These are phyloP conservation scores for Zelopaecilomyces penicillatus DNA, from an alignment of 2,329 filamentous ascomycete species.

Conservation along the genomic window DNA sequence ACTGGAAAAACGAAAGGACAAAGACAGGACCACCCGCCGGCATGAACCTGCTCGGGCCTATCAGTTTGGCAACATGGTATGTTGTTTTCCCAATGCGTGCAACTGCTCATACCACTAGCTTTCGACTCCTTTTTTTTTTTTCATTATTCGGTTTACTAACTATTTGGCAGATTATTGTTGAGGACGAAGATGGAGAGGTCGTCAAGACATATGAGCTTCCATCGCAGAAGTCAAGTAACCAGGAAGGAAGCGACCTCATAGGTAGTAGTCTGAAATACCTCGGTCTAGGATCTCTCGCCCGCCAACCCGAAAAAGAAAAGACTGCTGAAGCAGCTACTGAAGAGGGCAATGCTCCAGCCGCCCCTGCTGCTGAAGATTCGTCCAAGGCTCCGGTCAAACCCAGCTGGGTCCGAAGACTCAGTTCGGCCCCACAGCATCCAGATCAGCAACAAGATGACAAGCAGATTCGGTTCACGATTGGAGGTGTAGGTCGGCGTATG, in stretches of 20 bases:
- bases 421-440: slow-evolving; percentile 23
- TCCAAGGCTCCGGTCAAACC: slow-evolving; percentile 33
- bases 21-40: slow-evolving; percentile 50
- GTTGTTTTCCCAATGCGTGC: slow-evolving; percentile 14
- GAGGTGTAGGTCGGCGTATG: slow-evolving; percentile 63
- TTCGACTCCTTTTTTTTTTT: neutral
- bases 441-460: slow-evolving; percentile 57
- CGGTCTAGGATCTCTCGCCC: slow-evolving; percentile 39
- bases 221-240: slow-evolving; percentile 36
- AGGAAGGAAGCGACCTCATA: slow-evolving; percentile 30
- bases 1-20: slow-evolving; percentile 53
- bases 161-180: slow-evolving; percentile 63
- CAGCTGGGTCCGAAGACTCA: slow-evolving; percentile 43
- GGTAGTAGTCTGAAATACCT: slow-evolving; percentile 44
- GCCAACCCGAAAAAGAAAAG: slow-evolving; percentile 34
- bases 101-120: neutral
- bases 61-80: slow-evolving; percentile 71
- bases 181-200: slow-evolving; percentile 79
- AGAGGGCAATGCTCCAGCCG: slow-evolving; percentile 21
- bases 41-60: slow-evolving; percentile 73
- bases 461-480: slow-evolving; percentile 68
- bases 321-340: slow-evolving; percentile 19
- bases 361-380: neutral
- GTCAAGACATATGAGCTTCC: slow-evolving; percentile 76
- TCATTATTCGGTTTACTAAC: slow-evolving; percentile 17